phyloP scores from a whole-genome alignment of 768 basidiomycete genomes.

The Cantharellus cinnabarinus region DNA sequence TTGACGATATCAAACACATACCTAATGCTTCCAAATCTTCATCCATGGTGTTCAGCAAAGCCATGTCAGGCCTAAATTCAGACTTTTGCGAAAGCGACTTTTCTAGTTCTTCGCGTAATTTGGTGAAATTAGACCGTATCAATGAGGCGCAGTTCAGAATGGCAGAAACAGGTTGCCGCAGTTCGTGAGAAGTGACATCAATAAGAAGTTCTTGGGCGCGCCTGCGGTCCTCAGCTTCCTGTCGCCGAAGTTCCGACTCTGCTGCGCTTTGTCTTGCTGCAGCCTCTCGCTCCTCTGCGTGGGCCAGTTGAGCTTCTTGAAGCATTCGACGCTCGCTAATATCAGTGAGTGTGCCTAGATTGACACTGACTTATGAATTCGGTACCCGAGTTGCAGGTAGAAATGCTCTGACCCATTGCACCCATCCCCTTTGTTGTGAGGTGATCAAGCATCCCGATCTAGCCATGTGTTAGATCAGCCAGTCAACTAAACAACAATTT shows the following conservation, averaged over 20 bases:
- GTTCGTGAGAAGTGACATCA: slow-evolving; percentile 20
- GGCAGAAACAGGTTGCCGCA: slow-evolving; percentile 14
- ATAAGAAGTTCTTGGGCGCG: slow-evolving; percentile 22
- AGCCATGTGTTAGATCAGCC: too few relatives aligned
- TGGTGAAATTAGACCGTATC: slow-evolving; percentile 16
- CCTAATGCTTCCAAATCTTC: slow-evolving; percentile 13
- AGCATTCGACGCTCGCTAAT: slow-evolving; percentile 12
- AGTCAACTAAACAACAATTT: too few relatives aligned
- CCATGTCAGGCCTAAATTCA: slow-evolving; percentile 6
- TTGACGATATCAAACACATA: not conserved
- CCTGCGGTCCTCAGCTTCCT: slow-evolving; percentile 14
- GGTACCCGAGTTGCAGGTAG: too few relatives aligned
- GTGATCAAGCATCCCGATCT: too few relatives aligned
- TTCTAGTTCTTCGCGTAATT: slow-evolving; percentile 12
- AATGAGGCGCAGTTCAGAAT: slow-evolving; percentile 18
- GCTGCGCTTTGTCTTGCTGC: slow-evolving; percentile 13
- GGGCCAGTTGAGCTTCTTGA: slow-evolving; percentile 13
- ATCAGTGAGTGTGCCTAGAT: slow-evolving; percentile 7
- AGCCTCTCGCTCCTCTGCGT: slow-evolving; percentile 16
- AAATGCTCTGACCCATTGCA: too few relatives aligned
- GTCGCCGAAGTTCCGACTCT: slow-evolving; percentile 13
- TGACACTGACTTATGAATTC: not conserved
- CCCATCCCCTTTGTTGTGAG: too few relatives aligned
- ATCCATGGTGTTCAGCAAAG: slow-evolving; percentile 10
- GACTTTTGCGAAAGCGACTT: not conserved